Evolutionary conservation across 2,329 filamentous ascomycete species (phyloP).

Genomic region (Apiospora aurea): DNA sequence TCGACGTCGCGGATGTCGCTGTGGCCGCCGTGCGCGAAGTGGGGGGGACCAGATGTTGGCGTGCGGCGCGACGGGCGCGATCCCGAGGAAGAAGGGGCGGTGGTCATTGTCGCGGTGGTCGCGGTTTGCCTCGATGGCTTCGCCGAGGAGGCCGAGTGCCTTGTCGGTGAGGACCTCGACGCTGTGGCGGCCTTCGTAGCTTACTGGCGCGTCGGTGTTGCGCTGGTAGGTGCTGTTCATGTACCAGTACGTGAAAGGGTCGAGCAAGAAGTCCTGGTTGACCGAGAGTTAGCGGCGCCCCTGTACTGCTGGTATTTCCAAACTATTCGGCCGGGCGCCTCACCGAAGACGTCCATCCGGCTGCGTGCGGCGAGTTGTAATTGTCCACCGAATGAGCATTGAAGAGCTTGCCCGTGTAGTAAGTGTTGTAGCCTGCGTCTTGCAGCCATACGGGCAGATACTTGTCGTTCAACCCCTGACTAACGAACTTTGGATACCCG

Average conservation of each 20-base stretch:
- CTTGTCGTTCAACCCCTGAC: conserved; percentile 59
- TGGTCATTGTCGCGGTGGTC: conserved; percentile 39
- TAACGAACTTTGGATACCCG: conserved; percentile 61
- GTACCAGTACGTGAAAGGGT: conserved; percentile 74
- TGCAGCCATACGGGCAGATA: conserved; percentile 66
- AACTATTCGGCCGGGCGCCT: conserved; percentile 44
- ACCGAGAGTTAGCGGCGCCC: not conserved
- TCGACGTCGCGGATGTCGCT: conserved; percentile 19
- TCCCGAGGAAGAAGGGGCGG: conserved; percentile 71
- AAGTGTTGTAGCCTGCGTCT: conserved; percentile 63
- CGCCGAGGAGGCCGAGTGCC: conserved; percentile 65
- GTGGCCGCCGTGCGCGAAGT: not conserved
- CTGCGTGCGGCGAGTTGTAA: conserved; percentile 52
- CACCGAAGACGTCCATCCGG: conserved; percentile 44
- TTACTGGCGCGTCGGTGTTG: conserved; percentile 56
- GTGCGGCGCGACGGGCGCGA: conserved; percentile 73
- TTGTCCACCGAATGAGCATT: conserved; percentile 55
- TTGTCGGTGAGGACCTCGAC: conserved; percentile 67
- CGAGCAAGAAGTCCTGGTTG: conserved; percentile 62
- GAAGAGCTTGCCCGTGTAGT: conserved; percentile 65
- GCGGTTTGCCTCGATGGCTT: conserved; percentile 48
- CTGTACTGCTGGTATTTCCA: conserved; percentile 48
- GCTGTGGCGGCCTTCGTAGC: conserved; percentile 45
- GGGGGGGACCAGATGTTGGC: conserved; percentile 52
- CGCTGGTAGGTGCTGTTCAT: conserved; percentile 69